phyloP scores from a whole-genome alignment of 495 filamentous ascomycete species.

The Lophiostoma macrostomum region DNA sequence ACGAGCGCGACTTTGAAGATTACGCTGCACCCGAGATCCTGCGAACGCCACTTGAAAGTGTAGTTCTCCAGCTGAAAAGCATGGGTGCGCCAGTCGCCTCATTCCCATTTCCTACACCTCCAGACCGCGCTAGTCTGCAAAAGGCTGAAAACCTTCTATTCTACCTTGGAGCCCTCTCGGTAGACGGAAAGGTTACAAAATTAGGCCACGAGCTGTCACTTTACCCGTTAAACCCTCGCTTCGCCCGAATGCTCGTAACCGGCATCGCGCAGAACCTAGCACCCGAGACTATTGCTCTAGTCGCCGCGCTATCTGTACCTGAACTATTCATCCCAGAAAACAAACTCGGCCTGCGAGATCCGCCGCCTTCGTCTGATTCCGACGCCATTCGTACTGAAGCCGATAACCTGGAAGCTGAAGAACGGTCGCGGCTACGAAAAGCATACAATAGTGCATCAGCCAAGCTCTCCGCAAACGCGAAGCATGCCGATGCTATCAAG shows the following conservation, averaged over 20 bases:
- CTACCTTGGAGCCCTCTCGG: slow-evolving; percentile 50
- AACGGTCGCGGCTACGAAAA: slow-evolving; percentile 60
- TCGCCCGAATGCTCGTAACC: slow-evolving; percentile 83
- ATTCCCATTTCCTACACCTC: slow-evolving; percentile 97
- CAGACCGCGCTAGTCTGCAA: slow-evolving; percentile 71
- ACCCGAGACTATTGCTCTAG: slow-evolving; percentile 82
- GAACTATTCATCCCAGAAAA: slow-evolving; percentile 85
- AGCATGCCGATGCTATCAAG: slow-evolving; percentile 84
- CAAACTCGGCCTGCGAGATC: slow-evolving; percentile 60
- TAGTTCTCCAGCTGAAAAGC: slow-evolving; percentile 91
- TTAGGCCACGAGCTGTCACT: slow-evolving; percentile 76
- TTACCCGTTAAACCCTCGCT: slow-evolving; percentile 87
- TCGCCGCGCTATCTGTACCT: slow-evolving; percentile 81
- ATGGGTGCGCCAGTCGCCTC: slow-evolving; percentile 91
- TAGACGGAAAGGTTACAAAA: slow-evolving; percentile 69
- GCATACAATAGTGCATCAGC: slow-evolving; percentile 73
- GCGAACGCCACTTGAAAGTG: slow-evolving; percentile 85
- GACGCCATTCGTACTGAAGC: slow-evolving; percentile 58
- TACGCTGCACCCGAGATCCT: slow-evolving; percentile 86
- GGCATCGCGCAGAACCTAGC: slow-evolving; percentile 81
- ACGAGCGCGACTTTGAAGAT: slow-evolving; percentile 83
- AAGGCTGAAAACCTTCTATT: slow-evolving; percentile 84
- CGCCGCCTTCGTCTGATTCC: neutral
- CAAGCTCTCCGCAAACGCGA: slow-evolving; percentile 75
- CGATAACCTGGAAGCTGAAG: slow-evolving; percentile 65